These are phyloP conservation scores for Jaenimonas drosophilae DNA, from an alignment of 208 protist species.

Conservation along the genomic window DNA sequence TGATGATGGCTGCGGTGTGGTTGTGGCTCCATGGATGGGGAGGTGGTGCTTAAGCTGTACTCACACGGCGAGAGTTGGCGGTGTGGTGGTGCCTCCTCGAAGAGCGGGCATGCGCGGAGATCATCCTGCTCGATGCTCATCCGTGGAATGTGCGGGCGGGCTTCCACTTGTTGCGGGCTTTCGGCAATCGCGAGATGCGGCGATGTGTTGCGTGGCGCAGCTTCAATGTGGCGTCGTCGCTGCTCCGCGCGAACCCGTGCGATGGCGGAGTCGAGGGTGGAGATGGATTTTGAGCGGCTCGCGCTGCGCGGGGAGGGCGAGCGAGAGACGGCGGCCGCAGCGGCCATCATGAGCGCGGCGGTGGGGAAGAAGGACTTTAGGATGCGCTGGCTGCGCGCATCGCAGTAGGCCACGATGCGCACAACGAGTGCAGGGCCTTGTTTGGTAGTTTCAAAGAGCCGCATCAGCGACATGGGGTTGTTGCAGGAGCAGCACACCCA, in stretches of 20 bases:
- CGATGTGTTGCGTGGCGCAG: background rate
- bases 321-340: background rate
- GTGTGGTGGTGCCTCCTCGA: no score
- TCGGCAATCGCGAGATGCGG: background rate
- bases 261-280: background rate
- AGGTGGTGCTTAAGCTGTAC: no score
- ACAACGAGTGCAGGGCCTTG: constrained; percentile 37
- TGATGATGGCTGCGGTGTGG: no score
- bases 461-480: constrained; percentile 35
- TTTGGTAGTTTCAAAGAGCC: constrained; percentile 48
- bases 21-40: no score
- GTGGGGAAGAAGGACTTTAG: constrained; percentile 57
- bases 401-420: constrained; percentile 58
- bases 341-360: constrained; percentile 10
- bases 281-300: constrained; percentile 2
- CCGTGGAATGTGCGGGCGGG: no score
- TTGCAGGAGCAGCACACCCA: constrained; percentile 60
- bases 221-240: background rate
- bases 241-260: background rate
- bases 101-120: no score
- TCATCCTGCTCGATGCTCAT: no score
- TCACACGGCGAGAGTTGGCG: no score
- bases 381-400: constrained; percentile 39
- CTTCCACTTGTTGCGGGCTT: no score
- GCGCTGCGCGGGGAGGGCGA: background rate